Base-by-base conservation (phyloP, 208 protist genomes). In the Eutreptiella sp. region DNA sequence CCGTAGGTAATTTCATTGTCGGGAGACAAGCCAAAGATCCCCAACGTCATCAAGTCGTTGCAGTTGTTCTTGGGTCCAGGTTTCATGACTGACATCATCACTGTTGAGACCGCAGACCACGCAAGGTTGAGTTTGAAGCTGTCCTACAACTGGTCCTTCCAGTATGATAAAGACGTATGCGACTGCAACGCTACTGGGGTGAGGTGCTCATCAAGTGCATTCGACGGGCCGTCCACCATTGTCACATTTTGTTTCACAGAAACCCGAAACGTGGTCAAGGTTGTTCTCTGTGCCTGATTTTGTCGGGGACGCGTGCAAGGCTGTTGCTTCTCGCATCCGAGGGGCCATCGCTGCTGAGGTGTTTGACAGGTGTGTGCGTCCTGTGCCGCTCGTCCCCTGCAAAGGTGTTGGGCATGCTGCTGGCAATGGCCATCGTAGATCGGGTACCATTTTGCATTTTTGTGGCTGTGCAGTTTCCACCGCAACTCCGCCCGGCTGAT, bases 81-180 rank as follows among this genome's bases (percentile, higher is more conserved):
- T 66, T 97, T 95, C 60, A 93, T 89, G 31, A 92, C 77, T 34
- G 93, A 97, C 75, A 75, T 75, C 3, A 75, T 97, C 70, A 74
- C 81, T 26, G 91, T 98, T 4, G 93, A 97, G 78, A 98, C 94
- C 0, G 80, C 80, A 31, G 94, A 97, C 64, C 93, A 97, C 75
- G 90, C 93, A 7, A 77, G 90, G 24, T 79, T 98, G 23, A 68
- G 74, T 26, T 72, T 98, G 24, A 79, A 89, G 23, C 73, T 97
- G 0, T 89, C 88, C 32, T 98, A 98, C 78, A 97, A 97, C 75
- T 98, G 94, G 94, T 55, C 92, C 42, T 96, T 97, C 52, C 83
- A 93, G 31, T 66, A 89, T 4, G 68, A 85, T 50, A 58, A 54
- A 33, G 55, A 52, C 35, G 71, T 71, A 24, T 41, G 58, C 19